phyloP scores from a whole-genome alignment of 2,329 filamentous ascomycete genomes.

The Fusarium sp. region DNA sequence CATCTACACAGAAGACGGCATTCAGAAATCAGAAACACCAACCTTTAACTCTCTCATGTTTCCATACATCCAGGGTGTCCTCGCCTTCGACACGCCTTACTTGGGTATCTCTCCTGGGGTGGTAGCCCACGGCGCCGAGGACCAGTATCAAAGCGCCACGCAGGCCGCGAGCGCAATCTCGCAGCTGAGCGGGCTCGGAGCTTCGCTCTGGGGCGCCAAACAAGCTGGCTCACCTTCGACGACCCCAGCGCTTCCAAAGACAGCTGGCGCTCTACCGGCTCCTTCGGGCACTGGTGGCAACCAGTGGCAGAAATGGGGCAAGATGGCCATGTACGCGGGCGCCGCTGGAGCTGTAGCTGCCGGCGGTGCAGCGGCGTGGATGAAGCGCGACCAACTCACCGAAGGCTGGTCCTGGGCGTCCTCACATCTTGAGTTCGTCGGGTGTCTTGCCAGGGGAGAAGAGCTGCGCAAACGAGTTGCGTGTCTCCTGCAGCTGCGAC shows the following conservation, averaged over 20 bases:
- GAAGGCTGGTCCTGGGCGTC: slow-evolving; percentile 85
- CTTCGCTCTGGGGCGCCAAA: slow-evolving; percentile 73
- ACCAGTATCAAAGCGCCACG: slow-evolving; percentile 80
- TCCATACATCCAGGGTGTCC: slow-evolving; percentile 88
- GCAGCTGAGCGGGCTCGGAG: slow-evolving; percentile 74
- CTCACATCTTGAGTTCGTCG: slow-evolving; percentile 93
- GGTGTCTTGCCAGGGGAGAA: slow-evolving; percentile 85
- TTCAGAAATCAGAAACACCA: slow-evolving; percentile 53
- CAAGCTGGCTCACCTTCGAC: slow-evolving; percentile 46
- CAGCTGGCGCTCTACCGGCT: slow-evolving; percentile 47
- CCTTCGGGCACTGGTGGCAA: slow-evolving; percentile 47
- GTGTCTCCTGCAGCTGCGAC: slow-evolving; percentile 74
- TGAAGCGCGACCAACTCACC: slow-evolving; percentile 83
- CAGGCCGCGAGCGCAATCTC: slow-evolving; percentile 77
- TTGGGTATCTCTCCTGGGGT: slow-evolving; percentile 84
- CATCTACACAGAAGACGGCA: slow-evolving; percentile 63
- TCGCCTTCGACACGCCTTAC: slow-evolving; percentile 96
- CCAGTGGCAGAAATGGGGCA: slow-evolving; percentile 85
- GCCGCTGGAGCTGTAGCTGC: slow-evolving; percentile 86
- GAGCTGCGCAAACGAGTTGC: slow-evolving; percentile 82
- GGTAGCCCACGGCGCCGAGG: slow-evolving; percentile 88
- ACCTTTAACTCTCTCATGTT: slow-evolving; percentile 82
- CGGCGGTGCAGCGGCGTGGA: slow-evolving; percentile 86
- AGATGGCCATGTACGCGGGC: slow-evolving; percentile 86
- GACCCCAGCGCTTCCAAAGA: slow-evolving; percentile 38